Conservation (phyloP, 2,329 filamentous ascomycete species). For the Fusarium continuum region DNA sequence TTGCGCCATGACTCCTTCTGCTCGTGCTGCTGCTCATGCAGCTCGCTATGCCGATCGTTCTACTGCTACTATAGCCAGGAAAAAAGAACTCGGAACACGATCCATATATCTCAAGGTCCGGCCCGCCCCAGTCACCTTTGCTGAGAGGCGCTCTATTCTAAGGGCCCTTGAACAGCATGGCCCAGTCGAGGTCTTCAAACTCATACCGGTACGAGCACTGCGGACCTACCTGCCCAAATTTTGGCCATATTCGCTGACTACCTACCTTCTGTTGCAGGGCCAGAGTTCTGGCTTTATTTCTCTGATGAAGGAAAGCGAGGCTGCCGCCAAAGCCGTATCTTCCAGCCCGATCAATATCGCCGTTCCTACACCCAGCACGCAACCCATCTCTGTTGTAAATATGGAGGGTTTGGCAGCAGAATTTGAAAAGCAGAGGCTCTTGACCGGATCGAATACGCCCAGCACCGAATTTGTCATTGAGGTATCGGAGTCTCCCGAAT, state of each 20-base stretch:
- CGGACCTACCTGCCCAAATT: background rate
- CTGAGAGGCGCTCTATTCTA: slow-evolving; percentile 64
- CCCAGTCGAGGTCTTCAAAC: slow-evolving; percentile 62
- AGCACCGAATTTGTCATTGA: slow-evolving; percentile 54
- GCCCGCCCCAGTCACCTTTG: slow-evolving; percentile 61
- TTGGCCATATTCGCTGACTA: slow-evolving; percentile 2
- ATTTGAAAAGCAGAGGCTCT: background rate
- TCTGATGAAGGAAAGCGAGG: slow-evolving; percentile 54
- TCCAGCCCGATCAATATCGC: slow-evolving; percentile 60
- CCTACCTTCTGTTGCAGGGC: slow-evolving; percentile 47
- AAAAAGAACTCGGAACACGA: slow-evolving; percentile 5
- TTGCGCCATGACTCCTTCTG: background rate
- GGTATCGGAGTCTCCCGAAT: slow-evolving; percentile 52
- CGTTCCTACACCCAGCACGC: slow-evolving; percentile 45
- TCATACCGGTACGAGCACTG: slow-evolving; percentile 25
- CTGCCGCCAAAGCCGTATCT: slow-evolving; percentile 52
- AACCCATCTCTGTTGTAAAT: slow-evolving; percentile 43
- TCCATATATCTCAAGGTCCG: slow-evolving; percentile 59
- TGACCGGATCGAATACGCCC: background rate
- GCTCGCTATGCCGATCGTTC: background rate
- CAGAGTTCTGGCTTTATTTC: slow-evolving; percentile 61
- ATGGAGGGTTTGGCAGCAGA: background rate
- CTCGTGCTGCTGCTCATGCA: background rate
- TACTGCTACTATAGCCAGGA: background rate
- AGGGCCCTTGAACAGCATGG: slow-evolving; percentile 60